These are phyloP conservation scores for Tricholoma sp. DNA, from an alignment of 768 basidiomycete species.

Conservation along the genomic window DNA sequence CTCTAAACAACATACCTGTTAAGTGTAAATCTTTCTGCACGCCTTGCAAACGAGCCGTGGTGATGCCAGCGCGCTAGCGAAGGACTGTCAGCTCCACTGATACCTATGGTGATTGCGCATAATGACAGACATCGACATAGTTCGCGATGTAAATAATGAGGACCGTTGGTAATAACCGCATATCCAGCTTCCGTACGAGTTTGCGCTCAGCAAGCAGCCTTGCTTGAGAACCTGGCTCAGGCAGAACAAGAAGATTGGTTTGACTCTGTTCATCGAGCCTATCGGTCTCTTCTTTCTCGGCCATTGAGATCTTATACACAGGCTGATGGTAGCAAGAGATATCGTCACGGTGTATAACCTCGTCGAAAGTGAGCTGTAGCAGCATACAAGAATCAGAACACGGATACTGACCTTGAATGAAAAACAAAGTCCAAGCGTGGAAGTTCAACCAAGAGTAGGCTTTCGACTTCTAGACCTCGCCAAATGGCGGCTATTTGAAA, in stretches of 20 bases:
- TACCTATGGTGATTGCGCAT: neutral
- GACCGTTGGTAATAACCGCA: constrained; percentile 50
- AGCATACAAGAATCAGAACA: no score
- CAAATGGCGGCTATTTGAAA: no score
- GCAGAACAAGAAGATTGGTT: constrained; percentile 3
- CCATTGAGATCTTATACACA: neutral
- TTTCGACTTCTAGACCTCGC: no score
- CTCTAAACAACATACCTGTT: constrained; percentile 25
- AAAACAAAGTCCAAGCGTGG: no score
- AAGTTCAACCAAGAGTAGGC: no score
- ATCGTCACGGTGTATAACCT: neutral
- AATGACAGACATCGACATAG: constrained; percentile 52
- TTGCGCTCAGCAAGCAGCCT: constrained; percentile 31
- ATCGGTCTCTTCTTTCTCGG: constrained; percentile 15
- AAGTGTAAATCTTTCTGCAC: constrained; percentile 44
- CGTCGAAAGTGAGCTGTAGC: neutral
- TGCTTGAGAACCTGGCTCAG: constrained; percentile 22
- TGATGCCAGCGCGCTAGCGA: constrained; percentile 42
- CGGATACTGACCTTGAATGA: no score
- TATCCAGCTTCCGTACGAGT: constrained; percentile 54
- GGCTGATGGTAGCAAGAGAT: neutral
- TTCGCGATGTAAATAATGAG: constrained; percentile 62
- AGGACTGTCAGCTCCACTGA: neutral
- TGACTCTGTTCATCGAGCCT: constrained; percentile 10
- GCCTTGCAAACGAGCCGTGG: constrained; percentile 45